Evolutionary conservation across 148 eudicot species (phyloP).

Genomic region (Hydrangea macrophylla): DNA sequence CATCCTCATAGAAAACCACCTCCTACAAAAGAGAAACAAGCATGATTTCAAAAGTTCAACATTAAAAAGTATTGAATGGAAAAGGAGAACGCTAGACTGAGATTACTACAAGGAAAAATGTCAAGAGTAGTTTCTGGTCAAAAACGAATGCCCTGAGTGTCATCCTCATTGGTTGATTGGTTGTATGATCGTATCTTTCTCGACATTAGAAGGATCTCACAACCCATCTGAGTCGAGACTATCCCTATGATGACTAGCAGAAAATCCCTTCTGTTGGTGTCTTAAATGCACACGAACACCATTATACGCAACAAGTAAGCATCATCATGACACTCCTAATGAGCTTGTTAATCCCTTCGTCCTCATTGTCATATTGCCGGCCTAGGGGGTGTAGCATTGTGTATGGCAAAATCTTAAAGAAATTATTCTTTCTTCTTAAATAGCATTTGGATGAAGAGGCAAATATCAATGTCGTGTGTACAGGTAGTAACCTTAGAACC

Average conservation of each 20-base stretch:
- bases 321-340: background rate
- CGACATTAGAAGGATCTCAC: background rate
- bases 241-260: background rate
- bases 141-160: background rate
- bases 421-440: too few relatives aligned
- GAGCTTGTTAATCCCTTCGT: background rate
- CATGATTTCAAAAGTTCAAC: background rate
- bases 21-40: constrained; percentile 42
- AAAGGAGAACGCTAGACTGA: too few relatives aligned
- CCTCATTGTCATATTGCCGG: background rate
- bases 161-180: too few relatives aligned
- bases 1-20: constrained; percentile 85
- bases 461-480: background rate
- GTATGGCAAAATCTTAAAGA: too few relatives aligned
- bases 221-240: too few relatives aligned
- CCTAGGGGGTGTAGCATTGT: too few relatives aligned
- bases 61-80: background rate
- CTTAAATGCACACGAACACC: background rate
- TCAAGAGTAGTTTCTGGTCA: background rate
- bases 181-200: background rate
- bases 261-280: background rate
- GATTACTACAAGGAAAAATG: constrained; percentile 7
- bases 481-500: background rate
- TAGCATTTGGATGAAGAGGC: too few relatives aligned
- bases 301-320: background rate